Conservation (phyloP, 1,139 yeast species). For the Yamadazyma aaseri region DNA sequence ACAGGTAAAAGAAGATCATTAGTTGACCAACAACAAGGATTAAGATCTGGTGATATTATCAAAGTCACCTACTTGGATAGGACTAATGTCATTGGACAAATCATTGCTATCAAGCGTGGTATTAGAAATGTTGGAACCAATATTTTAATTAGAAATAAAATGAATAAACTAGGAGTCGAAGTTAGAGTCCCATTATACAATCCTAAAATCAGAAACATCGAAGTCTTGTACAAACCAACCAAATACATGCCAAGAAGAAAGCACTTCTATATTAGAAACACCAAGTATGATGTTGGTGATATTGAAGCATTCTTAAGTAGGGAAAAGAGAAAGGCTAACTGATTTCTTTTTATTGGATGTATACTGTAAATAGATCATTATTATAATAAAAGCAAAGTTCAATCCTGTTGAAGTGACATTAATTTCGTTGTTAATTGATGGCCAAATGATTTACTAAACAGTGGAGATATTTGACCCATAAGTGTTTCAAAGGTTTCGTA, state of each 20-base stretch:
- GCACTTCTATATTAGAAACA: conserved; percentile 83
- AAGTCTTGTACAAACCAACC: conserved; percentile 69
- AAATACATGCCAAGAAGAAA: conserved; percentile 71
- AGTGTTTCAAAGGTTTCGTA: conserved; percentile 49
- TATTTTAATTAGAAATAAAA: conserved; percentile 73
- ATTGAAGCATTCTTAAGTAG: conserved; percentile 48
- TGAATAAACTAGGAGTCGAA: conserved; percentile 79
- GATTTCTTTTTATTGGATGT: no score
- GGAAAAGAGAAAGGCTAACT: conserved; percentile 12
- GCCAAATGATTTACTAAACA: conserved; percentile 33
- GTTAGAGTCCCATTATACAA: conserved; percentile 74
- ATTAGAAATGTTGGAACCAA: conserved; percentile 65
- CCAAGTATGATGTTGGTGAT: conserved; percentile 81
- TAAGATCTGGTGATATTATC: conserved; percentile 80
- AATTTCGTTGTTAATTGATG: conserved; percentile 20
- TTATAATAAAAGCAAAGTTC: not conserved
- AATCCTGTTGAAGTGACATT: not conserved
- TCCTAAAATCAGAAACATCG: conserved; percentile 73
- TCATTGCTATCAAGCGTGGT: conserved; percentile 68
- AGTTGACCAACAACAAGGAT: conserved; percentile 48
- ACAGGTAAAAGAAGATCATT: conserved; percentile 69
- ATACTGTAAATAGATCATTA: conserved; percentile 10
- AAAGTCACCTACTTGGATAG: conserved; percentile 71
- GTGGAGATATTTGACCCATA: conserved; percentile 36
- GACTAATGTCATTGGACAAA: conserved; percentile 72